phyloP scores from a whole-genome alignment of 2,329 filamentous ascomycete species.

The Nemania sp. region DNA sequence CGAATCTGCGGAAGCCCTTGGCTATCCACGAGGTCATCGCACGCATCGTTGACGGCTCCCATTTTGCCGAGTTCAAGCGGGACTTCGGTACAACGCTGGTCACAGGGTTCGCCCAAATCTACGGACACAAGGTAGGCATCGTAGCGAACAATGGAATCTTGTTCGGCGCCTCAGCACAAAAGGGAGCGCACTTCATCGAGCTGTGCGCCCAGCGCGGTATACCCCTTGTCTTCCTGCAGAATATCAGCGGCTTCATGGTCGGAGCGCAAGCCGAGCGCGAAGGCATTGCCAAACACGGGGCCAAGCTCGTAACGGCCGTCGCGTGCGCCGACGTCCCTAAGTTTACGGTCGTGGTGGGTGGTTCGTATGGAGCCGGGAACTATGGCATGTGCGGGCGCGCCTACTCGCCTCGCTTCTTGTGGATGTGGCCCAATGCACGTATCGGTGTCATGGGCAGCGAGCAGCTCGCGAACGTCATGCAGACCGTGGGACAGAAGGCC shows the following conservation, averaged over 20 bases:
- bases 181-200: conserved; percentile 96
- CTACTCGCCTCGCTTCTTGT: conserved; percentile 88
- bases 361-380: conserved; percentile 91
- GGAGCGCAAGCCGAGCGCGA: conserved; percentile 89
- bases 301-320: conserved; percentile 94
- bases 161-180: conserved; percentile 85
- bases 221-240: conserved; percentile 91
- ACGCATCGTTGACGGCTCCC: conserved; percentile 86
- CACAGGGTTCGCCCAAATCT: conserved; percentile 87
- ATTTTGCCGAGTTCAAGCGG: conserved; percentile 93
- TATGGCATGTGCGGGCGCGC: conserved; percentile 98
- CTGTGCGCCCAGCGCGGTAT: conserved; percentile 89
- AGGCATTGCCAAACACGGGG: conserved; percentile 96
- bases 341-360: conserved; percentile 94
- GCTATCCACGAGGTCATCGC: conserved; percentile 90
- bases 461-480: conserved; percentile 91
- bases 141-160: conserved; percentile 96
- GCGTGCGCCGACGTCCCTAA: conserved; percentile 94
- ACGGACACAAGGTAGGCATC: conserved; percentile 89
- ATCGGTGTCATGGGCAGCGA: conserved; percentile 96
- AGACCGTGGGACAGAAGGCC: conserved; percentile 81
- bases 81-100: conserved; percentile 88
- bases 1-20: conserved; percentile 84
- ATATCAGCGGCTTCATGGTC: conserved; percentile 99
- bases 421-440: conserved; percentile 98